Evolutionary conservation across 495 filamentous ascomycete genomes (phyloP).

Genomic region (Amphirosellinia nigrospora): DNA sequence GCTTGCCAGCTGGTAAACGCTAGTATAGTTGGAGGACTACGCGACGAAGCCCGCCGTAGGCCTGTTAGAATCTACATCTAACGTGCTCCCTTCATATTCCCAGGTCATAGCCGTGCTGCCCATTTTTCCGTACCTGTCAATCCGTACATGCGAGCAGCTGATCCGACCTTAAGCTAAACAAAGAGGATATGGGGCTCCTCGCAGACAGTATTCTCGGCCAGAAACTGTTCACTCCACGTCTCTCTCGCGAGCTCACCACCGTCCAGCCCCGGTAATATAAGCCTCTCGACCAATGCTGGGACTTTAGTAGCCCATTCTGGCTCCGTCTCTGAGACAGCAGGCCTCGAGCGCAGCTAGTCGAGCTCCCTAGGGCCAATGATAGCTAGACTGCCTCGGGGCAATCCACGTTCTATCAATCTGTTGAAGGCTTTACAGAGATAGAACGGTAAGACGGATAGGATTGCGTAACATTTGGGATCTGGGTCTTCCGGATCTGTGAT

Average conservation of each 20-base stretch:
- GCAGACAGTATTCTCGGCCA: background rate
- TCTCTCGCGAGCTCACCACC: conserved; percentile 10
- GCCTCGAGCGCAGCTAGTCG: conserved; percentile 26
- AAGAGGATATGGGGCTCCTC: conserved; percentile 16
- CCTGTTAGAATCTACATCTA: conserved; percentile 24
- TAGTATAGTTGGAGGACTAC: conserved; percentile 22
- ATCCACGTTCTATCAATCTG: conserved; percentile 30
- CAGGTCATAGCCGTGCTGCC: background rate
- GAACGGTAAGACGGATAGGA: conserved; percentile 32
- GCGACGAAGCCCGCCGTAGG: conserved; percentile 17
- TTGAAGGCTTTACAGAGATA: conserved; percentile 36
- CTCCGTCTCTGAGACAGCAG: conserved; percentile 28
- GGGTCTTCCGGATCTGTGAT: conserved; percentile 40
- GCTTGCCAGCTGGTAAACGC: conserved; percentile 24
- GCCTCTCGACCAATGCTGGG: conserved; percentile 27
- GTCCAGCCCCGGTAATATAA: conserved; percentile 26
- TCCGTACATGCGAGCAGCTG: no score
- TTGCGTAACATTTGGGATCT: conserved; percentile 36
- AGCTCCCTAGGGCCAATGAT: conserved; percentile 32
- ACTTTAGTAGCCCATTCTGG: conserved; percentile 34
- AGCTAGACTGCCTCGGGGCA: conserved; percentile 31
- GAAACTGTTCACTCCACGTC: background rate
- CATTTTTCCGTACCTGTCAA: background rate
- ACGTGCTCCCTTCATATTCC: conserved; percentile 29
- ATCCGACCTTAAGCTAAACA: conserved; percentile 7